Evolutionary conservation across 176 grass and related monocot species (phyloP).

Genomic region (Tuctoria greenei): DNA sequence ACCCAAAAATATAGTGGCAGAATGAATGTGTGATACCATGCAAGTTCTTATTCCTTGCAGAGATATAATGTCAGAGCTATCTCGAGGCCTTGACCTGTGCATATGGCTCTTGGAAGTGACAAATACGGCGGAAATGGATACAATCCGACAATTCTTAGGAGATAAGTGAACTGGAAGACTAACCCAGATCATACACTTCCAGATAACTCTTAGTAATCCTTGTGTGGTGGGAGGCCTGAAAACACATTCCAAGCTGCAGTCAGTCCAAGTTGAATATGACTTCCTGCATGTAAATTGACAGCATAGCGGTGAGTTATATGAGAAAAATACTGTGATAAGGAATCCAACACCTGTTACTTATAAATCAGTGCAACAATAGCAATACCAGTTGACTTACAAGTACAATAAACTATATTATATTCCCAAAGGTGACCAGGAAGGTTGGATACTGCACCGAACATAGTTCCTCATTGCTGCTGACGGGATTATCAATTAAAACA

Average conservation of each 20-base stretch:
- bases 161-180: neutral
- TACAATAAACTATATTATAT: neutral
- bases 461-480: neutral
- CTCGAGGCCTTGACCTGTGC: neutral
- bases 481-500: constrained; percentile 18
- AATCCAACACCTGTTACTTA: constrained; percentile 2
- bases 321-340: constrained; percentile 26
- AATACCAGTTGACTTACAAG: neutral
- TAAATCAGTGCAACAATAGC: constrained; percentile 2
- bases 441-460: neutral
- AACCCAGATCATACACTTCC: constrained; percentile 12
- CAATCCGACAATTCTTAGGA: neutral
- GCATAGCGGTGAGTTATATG: constrained; percentile 27
- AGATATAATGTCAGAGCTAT: neutral
- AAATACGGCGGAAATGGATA: neutral
- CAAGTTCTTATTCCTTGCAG: neutral
- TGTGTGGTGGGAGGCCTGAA: neutral
- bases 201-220: constrained; percentile 10
- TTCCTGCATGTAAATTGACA: constrained; percentile 19
- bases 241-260: constrained; percentile 21
- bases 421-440: neutral
- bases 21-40: neutral
- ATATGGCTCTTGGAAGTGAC: constrained; percentile 9
- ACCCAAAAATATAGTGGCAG: neutral
- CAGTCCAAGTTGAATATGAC: constrained; percentile 16